Base-by-base conservation (phyloP, 2,329 filamentous ascomycete species). In the Geosmithia flava region DNA sequence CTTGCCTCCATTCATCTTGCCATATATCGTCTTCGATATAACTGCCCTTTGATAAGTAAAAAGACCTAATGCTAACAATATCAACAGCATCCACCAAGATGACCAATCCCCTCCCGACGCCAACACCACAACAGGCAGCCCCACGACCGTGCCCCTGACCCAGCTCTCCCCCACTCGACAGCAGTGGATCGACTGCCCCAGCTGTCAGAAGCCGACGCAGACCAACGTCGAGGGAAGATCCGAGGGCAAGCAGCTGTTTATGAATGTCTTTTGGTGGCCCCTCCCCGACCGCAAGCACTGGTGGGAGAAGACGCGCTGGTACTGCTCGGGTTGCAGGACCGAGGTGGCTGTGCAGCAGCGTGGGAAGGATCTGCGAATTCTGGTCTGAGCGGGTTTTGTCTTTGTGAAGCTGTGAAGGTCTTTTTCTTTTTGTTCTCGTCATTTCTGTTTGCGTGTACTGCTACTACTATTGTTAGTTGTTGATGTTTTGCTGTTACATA, bases 281-380 rank as follows among this genome's bases (percentile, higher is more conserved):
- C 47, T 61, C 3, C 56, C 58, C 7, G 56, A 55, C 48, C 39
- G 56, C n/a, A 55, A 54, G n/a, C 48, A 52, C 19, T 59, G 56
- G 58, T 59, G 54, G 20, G 56, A 59, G 47, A 48, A 42, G 41
- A 44, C 41, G 41, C 49, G 55, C 48, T 59, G 54, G 51, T 53
- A 42, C 33, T 61, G 59, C 52, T 46, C 51, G 7, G 42, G 48
- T 15, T 61, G 59, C 52, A 42, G 53, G 41, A 52, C 54, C 19
- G 52, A 51, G 41, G 50, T 61, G 2, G 59, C 59, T 10, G 53
- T 30, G 30, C 45, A 46, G 46, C 49, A 46, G 45, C 27, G 39
- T 16, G 49, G 47, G 16, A 48, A 51, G 47, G 44, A 46, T 7
- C 43, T 51, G 10, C 43, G 46, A 40, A 29, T 51, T 4, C 42